These are phyloP conservation scores for Quercus gilva DNA, from an alignment of 306 rosid species.

Conservation along the genomic window DNA sequence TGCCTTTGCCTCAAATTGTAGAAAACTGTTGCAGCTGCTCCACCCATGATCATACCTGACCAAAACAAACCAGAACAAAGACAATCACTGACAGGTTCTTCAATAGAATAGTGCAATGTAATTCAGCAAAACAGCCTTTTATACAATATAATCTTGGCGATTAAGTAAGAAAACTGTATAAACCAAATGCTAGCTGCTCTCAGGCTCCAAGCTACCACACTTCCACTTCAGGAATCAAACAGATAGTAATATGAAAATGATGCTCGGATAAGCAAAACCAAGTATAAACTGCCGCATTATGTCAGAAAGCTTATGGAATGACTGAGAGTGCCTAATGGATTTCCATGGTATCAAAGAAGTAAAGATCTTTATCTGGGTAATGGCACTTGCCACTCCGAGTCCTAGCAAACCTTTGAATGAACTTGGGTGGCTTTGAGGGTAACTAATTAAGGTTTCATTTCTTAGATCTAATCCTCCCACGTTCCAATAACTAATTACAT, in stretches of 20 bases:
- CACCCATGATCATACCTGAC: constrained; percentile 95
- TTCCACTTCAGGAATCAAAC: too few species aligned
- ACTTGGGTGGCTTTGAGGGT: background rate
- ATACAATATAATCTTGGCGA: background rate
- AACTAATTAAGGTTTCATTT: background rate
- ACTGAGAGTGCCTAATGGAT: too few species aligned
- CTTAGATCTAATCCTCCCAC: background rate
- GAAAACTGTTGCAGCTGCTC: constrained; percentile 73
- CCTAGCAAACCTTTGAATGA: too few species aligned
- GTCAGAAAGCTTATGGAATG: background rate
- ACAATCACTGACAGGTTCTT: background rate
- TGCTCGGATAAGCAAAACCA: background rate
- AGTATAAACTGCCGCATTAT: background rate
- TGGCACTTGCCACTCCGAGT: too few species aligned
- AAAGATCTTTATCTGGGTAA: too few species aligned
- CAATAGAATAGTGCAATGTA: background rate
- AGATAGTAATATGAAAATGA: background rate
- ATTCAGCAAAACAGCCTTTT: background rate
- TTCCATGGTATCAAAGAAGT: too few species aligned
- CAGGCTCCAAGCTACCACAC: too few species aligned
- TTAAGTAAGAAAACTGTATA: background rate
- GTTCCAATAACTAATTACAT: background rate
- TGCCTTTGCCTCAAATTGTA: constrained; percentile 80
- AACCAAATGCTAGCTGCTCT: too few species aligned
- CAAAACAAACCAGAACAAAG: background rate